These are phyloP conservation scores for Talaromyces sp. DNA, from an alignment of 2,329 filamentous ascomycete genomes.

Conservation along the genomic window DNA sequence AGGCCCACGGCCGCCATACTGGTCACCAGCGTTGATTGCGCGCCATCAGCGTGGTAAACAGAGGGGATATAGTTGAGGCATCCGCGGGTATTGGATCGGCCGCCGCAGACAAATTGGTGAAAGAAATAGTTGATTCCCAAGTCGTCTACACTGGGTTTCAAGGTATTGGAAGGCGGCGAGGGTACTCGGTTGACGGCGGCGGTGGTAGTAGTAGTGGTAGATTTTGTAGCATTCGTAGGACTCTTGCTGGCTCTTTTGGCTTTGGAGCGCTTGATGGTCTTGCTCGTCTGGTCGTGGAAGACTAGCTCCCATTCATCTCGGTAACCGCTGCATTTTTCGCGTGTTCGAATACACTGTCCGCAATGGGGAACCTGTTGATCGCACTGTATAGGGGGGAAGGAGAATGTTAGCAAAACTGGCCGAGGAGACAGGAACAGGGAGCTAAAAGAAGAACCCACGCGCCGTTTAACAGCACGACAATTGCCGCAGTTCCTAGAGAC, in stretches of 20 bases:
- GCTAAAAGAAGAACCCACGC: background rate
- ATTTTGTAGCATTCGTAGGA: background rate
- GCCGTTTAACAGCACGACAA: background rate
- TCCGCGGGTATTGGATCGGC: constrained; percentile 15
- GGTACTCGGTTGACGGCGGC: background rate
- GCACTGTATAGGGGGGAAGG: background rate
- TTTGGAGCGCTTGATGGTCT: constrained; percentile 11
- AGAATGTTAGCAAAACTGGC: background rate
- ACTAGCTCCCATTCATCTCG: constrained; percentile 20
- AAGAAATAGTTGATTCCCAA: constrained; percentile 23
- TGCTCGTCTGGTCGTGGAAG: constrained; percentile 17
- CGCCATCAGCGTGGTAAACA: constrained; percentile 13
- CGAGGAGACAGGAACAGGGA: background rate
- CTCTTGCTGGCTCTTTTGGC: background rate
- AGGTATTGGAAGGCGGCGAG: background rate
- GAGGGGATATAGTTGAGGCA: constrained; percentile 21
- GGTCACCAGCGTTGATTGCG: constrained; percentile 16
- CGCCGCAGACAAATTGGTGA: constrained; percentile 16
- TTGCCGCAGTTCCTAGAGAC: background rate
- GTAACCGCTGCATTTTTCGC: constrained; percentile 19
- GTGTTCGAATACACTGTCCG: constrained; percentile 14
- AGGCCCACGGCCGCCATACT: constrained; percentile 25
- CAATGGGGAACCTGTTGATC: constrained; percentile 10
- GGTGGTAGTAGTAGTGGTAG: background rate
- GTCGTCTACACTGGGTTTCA: constrained; percentile 11